A percentile compares a stretch with the other conserved stretches of the same genome.
These are phyloP conservation scores for Ceratocystis lukuohia DNA, from an alignment of 2,329 filamentous ascomycete species.

Conservation along the genomic window DNA sequence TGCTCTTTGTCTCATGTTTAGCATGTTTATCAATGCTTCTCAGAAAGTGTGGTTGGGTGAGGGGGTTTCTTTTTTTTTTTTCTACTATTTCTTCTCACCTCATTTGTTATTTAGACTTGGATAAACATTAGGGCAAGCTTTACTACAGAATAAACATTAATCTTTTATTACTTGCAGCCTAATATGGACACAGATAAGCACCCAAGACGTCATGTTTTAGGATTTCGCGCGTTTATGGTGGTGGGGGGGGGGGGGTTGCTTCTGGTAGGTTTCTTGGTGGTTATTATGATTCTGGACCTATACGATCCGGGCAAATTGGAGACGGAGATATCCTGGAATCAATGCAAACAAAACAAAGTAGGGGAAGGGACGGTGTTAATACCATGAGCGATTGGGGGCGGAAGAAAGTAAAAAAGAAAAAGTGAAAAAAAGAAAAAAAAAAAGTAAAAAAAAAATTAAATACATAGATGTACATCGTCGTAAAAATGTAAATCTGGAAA, in stretches of 20 bases:
- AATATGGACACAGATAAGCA: neutral
- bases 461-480: too few species aligned
- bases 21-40: neutral
- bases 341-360: too few species aligned
- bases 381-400: too few species aligned
- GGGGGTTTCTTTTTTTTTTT: neutral
- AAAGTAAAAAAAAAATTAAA: neutral
- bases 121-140: constrained; percentile 9
- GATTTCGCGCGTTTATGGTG: neutral
- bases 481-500: too few species aligned
- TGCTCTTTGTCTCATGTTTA: constrained; percentile 1
- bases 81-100: neutral
- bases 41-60: neutral
- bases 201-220: neutral
- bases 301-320: too few species aligned
- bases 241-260: neutral
- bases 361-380: too few species aligned
- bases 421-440: neutral
- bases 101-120: constrained; percentile 6
- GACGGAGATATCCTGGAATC: too few species aligned
- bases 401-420: too few species aligned
- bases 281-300: too few species aligned
- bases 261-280: neutral
- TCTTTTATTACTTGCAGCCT: neutral
- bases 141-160: constrained; percentile 6